phyloP scores from a whole-genome alignment of 1,284 basidiomycete genomes.

The Coniferiporia weirii region DNA sequence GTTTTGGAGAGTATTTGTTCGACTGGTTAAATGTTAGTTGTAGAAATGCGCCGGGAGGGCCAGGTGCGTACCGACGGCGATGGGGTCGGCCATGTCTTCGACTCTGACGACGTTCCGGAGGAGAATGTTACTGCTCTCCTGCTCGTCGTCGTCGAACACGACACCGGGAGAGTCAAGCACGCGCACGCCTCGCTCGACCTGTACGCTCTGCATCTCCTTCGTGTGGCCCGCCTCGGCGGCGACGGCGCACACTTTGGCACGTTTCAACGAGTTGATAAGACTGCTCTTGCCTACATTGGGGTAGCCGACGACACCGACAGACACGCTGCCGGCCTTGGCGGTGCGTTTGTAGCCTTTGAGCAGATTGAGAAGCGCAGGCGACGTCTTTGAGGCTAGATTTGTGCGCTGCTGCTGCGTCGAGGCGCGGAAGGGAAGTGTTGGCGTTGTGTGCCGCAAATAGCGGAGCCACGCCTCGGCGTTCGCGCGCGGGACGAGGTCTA shows the following conservation, averaged over 20 bases:
- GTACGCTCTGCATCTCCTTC: slow-evolving; percentile 89
- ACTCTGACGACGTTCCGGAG: slow-evolving; percentile 92
- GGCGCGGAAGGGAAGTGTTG: slow-evolving; percentile 92
- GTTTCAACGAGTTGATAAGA: slow-evolving; percentile 91
- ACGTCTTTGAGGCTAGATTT: slow-evolving; percentile 72
- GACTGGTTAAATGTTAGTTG: slow-evolving; percentile 43
- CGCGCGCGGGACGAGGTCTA: slow-evolving; percentile 84
- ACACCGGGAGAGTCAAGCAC: slow-evolving; percentile 97
- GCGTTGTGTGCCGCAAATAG: slow-evolving; percentile 86
- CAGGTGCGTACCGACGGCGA: slow-evolving; percentile 68
- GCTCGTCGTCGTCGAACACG: slow-evolving; percentile 76
- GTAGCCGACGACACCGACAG: slow-evolving; percentile 93
- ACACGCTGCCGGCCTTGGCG: slow-evolving; percentile 57
- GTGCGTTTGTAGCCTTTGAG: slow-evolving; percentile 88
- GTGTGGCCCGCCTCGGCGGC: slow-evolving; percentile 95
- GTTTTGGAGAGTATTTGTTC: slow-evolving; percentile 81
- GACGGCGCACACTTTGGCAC: slow-evolving; percentile 87
- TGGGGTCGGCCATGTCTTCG: slow-evolving; percentile 88
- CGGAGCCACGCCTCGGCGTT: slow-evolving; percentile 91
- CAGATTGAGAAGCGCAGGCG: slow-evolving; percentile 79
- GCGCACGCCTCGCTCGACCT: slow-evolving; percentile 88
- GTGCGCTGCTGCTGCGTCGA: slow-evolving; percentile 77
- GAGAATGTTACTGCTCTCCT: slow-evolving; percentile 62
- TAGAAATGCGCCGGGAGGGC: slow-evolving; percentile 10
- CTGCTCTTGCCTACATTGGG: slow-evolving; percentile 98